Base-by-base conservation (phyloP, 768 basidiomycete genomes). In the Lanmaoa pseudosensibilis region DNA sequence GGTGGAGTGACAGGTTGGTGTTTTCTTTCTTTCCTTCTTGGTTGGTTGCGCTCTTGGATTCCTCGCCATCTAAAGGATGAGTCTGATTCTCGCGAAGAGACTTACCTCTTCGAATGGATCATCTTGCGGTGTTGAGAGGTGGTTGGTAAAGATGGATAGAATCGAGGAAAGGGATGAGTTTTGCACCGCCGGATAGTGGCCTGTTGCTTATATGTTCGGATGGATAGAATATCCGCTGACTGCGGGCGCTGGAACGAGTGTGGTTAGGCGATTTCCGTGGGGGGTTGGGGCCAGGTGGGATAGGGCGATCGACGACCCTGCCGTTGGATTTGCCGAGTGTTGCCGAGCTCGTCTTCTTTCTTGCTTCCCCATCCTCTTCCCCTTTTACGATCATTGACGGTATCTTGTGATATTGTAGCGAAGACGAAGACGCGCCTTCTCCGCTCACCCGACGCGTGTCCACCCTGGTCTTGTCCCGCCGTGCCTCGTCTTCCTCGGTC, bases 341-440 rank as follows among this genome's bases (percentile, higher is more conserved):
- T 60, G 49, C 59, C 36, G 52, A 50, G 30, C 18, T 13, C 41
- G 36, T 33, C 58, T 65, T 57, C 46, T 46, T 43, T 53, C 9
- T 49, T 61, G 36, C n/a, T 27, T 50, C 11, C n/a, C n/a, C n/a
- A 27, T 44, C 23, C 25, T 19, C 50, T 33, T 6, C 40, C 54
- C 57, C 33, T 52, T 57, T 48, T 52, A 11, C 11, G 48, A 54
- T 45, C 21, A 40, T 7, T 52, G 49, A 60, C 46, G 16, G 8
- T 33, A 25, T 43, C 7, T 16, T 15, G 27, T 25, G 2, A 27
- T 52, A 27, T 52, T 66, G 51, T 67, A 86, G 85, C 53, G 87
- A 88, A 74, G 87, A 88, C 69, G 87, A 88, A 74, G 84, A 86
- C 55, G 85, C 86, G 0, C 86, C 86, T 6, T 86, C 84, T 0